Base-by-base conservation (phyloP, 495 filamentous ascomycete species). In the Friedmanniomyces simplex region DNA sequence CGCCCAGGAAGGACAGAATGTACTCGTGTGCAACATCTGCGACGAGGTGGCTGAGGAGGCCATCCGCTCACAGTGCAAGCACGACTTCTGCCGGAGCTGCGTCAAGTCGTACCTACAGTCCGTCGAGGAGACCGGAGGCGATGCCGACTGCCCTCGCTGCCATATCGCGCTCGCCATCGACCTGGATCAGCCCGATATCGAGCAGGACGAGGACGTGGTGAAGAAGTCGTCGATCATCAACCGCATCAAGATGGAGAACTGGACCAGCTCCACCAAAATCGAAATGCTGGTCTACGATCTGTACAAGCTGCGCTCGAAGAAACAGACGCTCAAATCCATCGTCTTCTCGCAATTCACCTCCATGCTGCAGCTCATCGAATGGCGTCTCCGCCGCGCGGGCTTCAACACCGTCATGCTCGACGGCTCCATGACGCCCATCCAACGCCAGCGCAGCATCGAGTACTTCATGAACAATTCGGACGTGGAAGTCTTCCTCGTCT, bases 331-430 rank as follows among this genome's bases (percentile, higher is more conserved):
- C 63, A 98, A 98, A 71, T 93, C 87, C 2, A 86, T 86, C 39
- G 82, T 86, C 21, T 86, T 86, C 68, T 83, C 79, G 13, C 83
- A 86, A 58, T 86, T 86, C 63, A 86, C 83, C 0, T 82, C 79
- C 1, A 86, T 86, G 83, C 68, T 86, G 52, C 83, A 86, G 68
- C 73, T 86, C 54, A 87, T 98, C 34, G 91, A 96, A 72, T 98
- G 93, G 93, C 86, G 93, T 34, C 81, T 98, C 52, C 86, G 88
- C 24, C 84, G 91, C 55, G 93, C 91, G 2, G 93, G 93, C 1
- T 95, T 98, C 72, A 95, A 91, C 30, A 96, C 91, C 0, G 93
- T 96, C 61, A 96, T 96, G 89, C 79, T 96, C 10, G 89, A 96
- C 62, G 93, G 93, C 12, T 88, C 82, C 67, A 98, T 98, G 93